These are phyloP conservation scores for Grigorovia transvaalensis DNA, from an alignment of 805 yeast genomes.

Conservation along the genomic window DNA sequence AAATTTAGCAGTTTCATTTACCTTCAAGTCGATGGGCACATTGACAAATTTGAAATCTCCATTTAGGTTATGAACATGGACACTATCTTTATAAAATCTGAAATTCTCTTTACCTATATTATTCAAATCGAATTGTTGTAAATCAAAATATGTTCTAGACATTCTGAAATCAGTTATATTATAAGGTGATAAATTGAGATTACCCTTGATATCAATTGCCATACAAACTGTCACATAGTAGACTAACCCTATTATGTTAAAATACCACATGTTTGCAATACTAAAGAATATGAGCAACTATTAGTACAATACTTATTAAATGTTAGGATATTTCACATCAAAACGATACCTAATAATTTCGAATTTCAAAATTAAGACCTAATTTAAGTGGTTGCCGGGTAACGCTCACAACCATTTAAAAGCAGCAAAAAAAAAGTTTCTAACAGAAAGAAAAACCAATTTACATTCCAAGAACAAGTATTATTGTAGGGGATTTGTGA, in stretches of 20 bases:
- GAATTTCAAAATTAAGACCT: background rate
- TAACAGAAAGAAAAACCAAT: conserved; percentile 13
- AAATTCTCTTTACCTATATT: conserved; percentile 6
- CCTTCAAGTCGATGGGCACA: conserved; percentile 19
- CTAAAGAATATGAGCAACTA: background rate
- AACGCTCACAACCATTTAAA: background rate
- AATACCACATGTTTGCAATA: background rate
- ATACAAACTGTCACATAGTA: conserved; percentile 2
- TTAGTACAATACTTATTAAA: no score
- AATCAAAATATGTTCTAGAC: conserved; percentile 17
- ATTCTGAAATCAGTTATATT: conserved; percentile 13
- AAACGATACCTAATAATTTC: background rate
- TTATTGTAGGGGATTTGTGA: conserved; percentile 31
- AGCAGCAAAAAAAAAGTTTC: background rate
- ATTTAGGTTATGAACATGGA: conserved; percentile 9
- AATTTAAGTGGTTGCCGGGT: background rate
- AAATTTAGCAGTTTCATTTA: conserved; percentile 21
- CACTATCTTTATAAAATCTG: conserved; percentile 7
- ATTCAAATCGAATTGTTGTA: conserved; percentile 18
- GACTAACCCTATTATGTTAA: no score
- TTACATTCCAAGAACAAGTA: conserved; percentile 29
- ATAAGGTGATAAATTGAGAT: conserved; percentile 15
- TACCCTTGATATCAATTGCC: conserved; percentile 21
- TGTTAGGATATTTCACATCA: no score
- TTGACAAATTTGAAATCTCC: conserved; percentile 23